Evolutionary conservation across 73 alveolate species (phyloP), one percentile per base, ranked within the genome.

Genomic region (Symbiodinium natans): DNA sequence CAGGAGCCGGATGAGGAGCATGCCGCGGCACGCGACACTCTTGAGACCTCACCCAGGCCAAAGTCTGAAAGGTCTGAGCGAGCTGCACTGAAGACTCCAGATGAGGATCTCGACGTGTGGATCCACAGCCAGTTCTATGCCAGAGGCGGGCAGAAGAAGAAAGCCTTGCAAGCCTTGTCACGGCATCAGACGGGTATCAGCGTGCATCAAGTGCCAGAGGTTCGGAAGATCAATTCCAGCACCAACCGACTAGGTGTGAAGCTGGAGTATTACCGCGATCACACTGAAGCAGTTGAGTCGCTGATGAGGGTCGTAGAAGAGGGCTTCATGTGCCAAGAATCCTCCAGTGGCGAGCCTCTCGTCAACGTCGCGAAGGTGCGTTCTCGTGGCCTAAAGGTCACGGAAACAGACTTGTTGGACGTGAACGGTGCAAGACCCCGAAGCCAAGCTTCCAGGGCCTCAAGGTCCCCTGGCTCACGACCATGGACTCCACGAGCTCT

Each of bases 291-390:
- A 34, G 52, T 59, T 21, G 97, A 90, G 80, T 68, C 87, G 13
- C 71, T 90, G 80, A 46, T 42, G 54, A 84, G 97, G 41, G 80
- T 41, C 19, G 97, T 90, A 33, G 97, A 90, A 34, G 97, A 90
- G 89, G 88, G 56, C 97, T 90, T 90, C 89, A 90, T 90, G 97
- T 90, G 88, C 31, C 97, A 90, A 85, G 97, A 33, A 84, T 41
- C 97, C 27, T 84, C 77, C 75, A 71, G 89, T 25, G 97, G 97
- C 80, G 97, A 90, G 54, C 97, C 97, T 71, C 77, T 90, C 80
- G 97, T 90, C 40, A 90, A 90, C 48, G 89, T 90, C 59, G 97
- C 97, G 48, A 90, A 90, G 88, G 34, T 90, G 17, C 97, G 97
- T 29, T 34, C 71, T 29, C 80, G 36, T 6, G 80, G 80, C 36